Evolutionary conservation across 2,329 filamentous ascomycete genomes (phyloP).

Genomic region (Penicillium sp.): DNA sequence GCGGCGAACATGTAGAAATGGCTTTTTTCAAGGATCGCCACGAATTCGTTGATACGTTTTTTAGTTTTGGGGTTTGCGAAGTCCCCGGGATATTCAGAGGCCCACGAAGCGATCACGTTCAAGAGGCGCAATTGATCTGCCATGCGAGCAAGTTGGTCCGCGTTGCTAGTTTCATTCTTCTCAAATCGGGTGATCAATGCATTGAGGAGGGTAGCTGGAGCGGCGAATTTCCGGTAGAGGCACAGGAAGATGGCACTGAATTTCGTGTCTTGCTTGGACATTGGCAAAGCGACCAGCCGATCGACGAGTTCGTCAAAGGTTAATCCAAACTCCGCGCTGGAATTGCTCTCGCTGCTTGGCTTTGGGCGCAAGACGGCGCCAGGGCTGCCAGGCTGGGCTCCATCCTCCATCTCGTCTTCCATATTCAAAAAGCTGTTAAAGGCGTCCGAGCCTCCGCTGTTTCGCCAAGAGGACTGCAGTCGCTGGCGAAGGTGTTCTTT

Average conservation of each 20-base stretch:
- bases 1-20: slow-evolving; percentile 83
- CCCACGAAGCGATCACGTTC: slow-evolving; percentile 84
- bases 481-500: slow-evolving; percentile 35
- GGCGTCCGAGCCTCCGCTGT: slow-evolving; percentile 44
- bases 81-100: slow-evolving; percentile 85
- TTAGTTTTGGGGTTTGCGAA: slow-evolving; percentile 79
- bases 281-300: slow-evolving; percentile 77
- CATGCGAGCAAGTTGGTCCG: slow-evolving; percentile 74
- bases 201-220: slow-evolving; percentile 75
- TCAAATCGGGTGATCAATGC: slow-evolving; percentile 66
- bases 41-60: slow-evolving; percentile 72
- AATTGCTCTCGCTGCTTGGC: slow-evolving; percentile 34
- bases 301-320: slow-evolving; percentile 74
- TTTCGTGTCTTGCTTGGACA: slow-evolving; percentile 85
- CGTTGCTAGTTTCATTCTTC: slow-evolving; percentile 72
- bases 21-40: slow-evolving; percentile 70
- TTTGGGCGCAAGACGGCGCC: slow-evolving; percentile 34
- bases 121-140: slow-evolving; percentile 81
- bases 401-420: slow-evolving; percentile 44
- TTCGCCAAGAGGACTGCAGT: slow-evolving; percentile 41
- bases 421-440: slow-evolving; percentile 47
- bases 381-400: slow-evolving; percentile 30
- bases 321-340: slow-evolving; percentile 39
- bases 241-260: slow-evolving; percentile 89
- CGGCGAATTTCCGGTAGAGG: slow-evolving; percentile 89